Conservation (phyloP, 176 grass and related monocot species). For the Avena atlantica region DNA sequence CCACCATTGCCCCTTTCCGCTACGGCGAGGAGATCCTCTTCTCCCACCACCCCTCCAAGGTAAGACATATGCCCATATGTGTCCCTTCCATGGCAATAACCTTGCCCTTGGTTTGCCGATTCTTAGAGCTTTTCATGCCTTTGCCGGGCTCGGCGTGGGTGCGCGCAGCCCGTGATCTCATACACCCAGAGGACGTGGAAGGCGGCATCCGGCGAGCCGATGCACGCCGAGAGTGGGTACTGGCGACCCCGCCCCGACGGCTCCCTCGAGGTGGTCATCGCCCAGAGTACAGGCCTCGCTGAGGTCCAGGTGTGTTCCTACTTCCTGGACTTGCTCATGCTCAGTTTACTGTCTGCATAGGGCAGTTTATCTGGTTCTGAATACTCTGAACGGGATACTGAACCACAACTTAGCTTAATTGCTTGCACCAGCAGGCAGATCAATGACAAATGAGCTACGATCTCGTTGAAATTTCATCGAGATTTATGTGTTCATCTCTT, state of each 20-base stretch:
- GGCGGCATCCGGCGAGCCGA: constrained; percentile 72
- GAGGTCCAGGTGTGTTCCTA: constrained; percentile 70
- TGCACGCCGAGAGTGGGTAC: constrained; percentile 94
- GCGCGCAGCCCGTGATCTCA: constrained; percentile 79
- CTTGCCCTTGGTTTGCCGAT: not conserved
- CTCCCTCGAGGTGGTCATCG: constrained; percentile 79
- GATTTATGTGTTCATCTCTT: constrained; percentile 3
- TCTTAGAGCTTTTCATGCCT: constrained; percentile 10
- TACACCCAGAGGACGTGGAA: constrained; percentile 93
- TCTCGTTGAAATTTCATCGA: not conserved
- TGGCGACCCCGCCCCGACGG: constrained; percentile 76
- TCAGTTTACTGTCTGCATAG: not conserved
- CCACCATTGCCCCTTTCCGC: constrained; percentile 82
- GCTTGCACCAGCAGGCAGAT: not conserved
- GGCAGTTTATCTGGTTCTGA: not conserved
- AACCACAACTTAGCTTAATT: not conserved
- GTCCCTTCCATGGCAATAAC: not conserved
- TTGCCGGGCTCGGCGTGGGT: not conserved
- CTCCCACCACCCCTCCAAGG: constrained; percentile 89
- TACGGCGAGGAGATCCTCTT: constrained; percentile 95
- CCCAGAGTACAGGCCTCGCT: constrained; percentile 84
- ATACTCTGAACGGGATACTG: not conserved
- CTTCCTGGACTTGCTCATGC: not conserved
- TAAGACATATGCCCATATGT: not conserved
- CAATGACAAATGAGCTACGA: not conserved